phyloP scores from a whole-genome alignment of 208 protist genomes.

The Leishmania arabica region DNA sequence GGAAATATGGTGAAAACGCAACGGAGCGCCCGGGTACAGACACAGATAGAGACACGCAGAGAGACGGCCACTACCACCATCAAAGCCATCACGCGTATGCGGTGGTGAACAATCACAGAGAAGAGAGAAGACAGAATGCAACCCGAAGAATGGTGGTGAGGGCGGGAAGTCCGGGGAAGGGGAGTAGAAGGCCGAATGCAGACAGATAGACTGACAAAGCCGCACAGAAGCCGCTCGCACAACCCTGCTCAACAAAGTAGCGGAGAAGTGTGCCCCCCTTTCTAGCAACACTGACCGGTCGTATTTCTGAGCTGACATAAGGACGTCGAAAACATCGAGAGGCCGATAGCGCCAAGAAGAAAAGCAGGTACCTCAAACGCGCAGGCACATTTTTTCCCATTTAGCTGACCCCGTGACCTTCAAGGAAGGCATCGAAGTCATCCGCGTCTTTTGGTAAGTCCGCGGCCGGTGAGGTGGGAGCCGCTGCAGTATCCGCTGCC shows the following conservation, averaged over 20 bases:
- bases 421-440: slow-evolving; percentile 81
- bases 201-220: not conserved
- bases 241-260: not conserved
- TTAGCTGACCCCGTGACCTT: slow-evolving; percentile 25
- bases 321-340: not conserved
- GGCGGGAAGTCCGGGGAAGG: too few species aligned
- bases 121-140: not conserved
- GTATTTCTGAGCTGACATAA: not conserved
- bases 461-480: not conserved
- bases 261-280: not conserved
- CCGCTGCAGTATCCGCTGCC: too few species aligned
- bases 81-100: not conserved
- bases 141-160: not conserved
- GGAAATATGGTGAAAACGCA: not conserved
- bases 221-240: not conserved
- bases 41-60: not conserved
- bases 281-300: not conserved
- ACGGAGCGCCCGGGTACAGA: not conserved
- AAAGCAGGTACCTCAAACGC: not conserved
- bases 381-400: not conserved
- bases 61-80: not conserved
- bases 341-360: not conserved
- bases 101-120: not conserved
- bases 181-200: not conserved
- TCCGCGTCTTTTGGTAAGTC: slow-evolving; percentile 42